A percentile compares a stretch with the other conserved stretches of the same genome.
Conservation (phyloP, 768 basidiomycete genomes). For the Psilocybe sp. region DNA sequence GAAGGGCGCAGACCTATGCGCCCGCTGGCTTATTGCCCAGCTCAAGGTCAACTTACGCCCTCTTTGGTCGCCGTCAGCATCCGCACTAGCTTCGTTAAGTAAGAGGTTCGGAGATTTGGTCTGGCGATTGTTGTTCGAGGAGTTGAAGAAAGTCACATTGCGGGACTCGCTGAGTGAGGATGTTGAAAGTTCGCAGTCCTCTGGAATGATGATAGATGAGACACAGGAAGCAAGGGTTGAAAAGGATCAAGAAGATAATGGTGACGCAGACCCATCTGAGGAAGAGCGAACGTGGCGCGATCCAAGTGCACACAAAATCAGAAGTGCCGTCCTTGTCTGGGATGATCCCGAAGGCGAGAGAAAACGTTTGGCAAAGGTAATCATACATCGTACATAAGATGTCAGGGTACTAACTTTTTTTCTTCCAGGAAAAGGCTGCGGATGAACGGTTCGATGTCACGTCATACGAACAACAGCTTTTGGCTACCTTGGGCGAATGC, state of each 20-base stretch:
- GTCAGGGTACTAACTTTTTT: neutral
- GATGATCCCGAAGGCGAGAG: conserved; percentile 27
- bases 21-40: conserved; percentile 80
- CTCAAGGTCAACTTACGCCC: conserved; percentile 93
- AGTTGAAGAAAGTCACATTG: conserved; percentile 42
- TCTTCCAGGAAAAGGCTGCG: conserved; percentile 25
- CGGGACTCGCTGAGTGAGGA: neutral
- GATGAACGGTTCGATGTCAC: conserved; percentile 65
- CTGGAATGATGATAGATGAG: neutral
- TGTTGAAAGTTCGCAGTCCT: neutral
- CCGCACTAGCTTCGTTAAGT: conserved; percentile 54
- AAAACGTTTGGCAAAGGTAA: conserved; percentile 29
- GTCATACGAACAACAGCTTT: conserved; percentile 81
- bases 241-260: conserved; percentile 15
- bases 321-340: conserved; percentile 48
- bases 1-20: conserved; percentile 58
- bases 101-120: conserved; percentile 64
- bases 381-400: conserved; percentile 12
- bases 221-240: neutral
- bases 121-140: conserved; percentile 69
- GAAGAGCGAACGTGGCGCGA: conserved; percentile 80
- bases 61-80: conserved; percentile 79
- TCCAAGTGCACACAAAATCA: conserved; percentile 64
- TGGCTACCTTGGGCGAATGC: conserved; percentile 66
- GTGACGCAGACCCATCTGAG: conserved; percentile 47